Base-by-base conservation (phyloP, 2,329 filamentous ascomycete species). In the Dactylellina haptotyla region DNA sequence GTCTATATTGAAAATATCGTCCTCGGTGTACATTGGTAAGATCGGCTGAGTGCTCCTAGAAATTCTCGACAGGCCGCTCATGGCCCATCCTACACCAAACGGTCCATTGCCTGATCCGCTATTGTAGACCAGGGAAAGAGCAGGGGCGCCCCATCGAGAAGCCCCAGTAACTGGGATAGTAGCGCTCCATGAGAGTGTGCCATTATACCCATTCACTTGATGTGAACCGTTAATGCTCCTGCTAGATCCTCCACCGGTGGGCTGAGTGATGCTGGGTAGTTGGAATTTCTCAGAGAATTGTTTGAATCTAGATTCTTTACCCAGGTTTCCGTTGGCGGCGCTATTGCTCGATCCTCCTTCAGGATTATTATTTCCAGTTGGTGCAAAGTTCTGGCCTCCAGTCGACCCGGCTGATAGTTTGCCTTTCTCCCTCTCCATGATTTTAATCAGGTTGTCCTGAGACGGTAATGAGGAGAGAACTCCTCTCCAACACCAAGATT, bases 11-110 rank as follows among this genome's bases (percentile, higher is more conserved):
- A 57, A 57, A 1, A 43, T 26, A 57, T 76, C 64, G 14, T 50
- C 20, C 16, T 73, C 63, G 10, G 56, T 41, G 50, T 78, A 79
- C 16, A 18, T 50, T 12, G 75, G 78, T 2, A 78, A 16, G 10
- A 9, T 12, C 43, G 74, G 46, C 63, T 62, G n/a, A n/a, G 14
- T 9, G 77, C 78, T 63, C 72, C 77, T 69, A 39, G 53, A 79
- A 72, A n/a, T 45, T 26, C 0, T 26, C 10, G 9, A 75, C 28
- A 50, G 18, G 4, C 12, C 39, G 25, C 16, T n/a, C 0, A 79
- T 45, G 0, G 37, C 9, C 78, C 78, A 79, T 2, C 78, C 78
- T 4, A 78, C 12, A 4, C 78, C 78, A 61, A 78, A 79, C 0
- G 58, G 26, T 6, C 78, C 76, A 63, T 79, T 78, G 3, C 78